These are phyloP conservation scores for Solanum habrochaites DNA, from an alignment of 257 asterid species.

Conservation along the genomic window DNA sequence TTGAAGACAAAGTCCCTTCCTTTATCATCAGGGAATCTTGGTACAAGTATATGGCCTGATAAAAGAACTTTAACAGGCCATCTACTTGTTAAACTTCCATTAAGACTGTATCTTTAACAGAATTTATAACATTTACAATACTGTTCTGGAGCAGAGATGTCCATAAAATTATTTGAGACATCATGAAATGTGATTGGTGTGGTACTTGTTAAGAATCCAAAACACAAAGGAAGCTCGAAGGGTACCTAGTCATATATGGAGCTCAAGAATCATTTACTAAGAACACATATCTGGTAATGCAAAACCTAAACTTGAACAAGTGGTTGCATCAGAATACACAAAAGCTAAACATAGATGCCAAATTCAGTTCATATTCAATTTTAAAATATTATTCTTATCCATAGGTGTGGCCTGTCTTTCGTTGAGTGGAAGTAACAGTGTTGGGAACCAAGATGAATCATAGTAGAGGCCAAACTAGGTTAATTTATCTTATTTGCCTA, in stretches of 20 bases:
- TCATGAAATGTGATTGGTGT: not conserved
- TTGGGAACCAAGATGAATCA: not conserved
- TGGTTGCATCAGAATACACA: not conserved
- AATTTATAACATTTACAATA: not conserved
- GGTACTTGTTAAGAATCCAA: not conserved
- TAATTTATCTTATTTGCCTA: not conserved
- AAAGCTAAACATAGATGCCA: not conserved
- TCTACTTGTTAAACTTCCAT: not conserved
- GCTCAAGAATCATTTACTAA: not conserved
- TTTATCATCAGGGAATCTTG: not conserved
- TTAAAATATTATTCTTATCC: not conserved
- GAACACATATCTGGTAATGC: not conserved
- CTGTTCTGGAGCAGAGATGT: not conserved
- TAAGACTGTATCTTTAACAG: not conserved
- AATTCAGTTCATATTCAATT: not conserved
- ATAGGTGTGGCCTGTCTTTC: not conserved
- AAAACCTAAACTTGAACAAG: not conserved
- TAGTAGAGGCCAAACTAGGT: not conserved
- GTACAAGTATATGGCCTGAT: not conserved
- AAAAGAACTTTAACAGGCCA: not conserved
- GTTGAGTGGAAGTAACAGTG: not conserved
- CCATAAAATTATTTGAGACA: not conserved
- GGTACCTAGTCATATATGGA: not conserved
- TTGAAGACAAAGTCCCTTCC: not conserved
- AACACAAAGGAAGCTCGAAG: not conserved